Conservation (phyloP, 1,284 basidiomycete genomes). For the Trichosporon ovoides region DNA sequence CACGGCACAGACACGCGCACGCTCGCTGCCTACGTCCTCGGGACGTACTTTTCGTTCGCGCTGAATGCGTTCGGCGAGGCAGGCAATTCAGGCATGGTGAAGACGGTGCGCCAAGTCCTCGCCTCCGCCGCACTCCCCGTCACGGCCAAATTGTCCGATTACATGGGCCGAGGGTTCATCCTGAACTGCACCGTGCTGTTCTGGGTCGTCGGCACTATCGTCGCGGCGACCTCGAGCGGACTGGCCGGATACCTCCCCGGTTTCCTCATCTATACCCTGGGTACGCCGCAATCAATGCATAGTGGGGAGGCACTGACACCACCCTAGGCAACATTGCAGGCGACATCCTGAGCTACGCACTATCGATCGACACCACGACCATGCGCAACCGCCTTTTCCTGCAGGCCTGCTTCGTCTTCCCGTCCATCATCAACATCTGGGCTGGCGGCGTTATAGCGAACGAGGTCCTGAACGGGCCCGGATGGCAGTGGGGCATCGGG, state of each 20-base stretch:
- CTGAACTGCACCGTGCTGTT: conserved; percentile 43
- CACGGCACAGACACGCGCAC: conserved; percentile 10
- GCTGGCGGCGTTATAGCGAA: conserved; percentile 13
- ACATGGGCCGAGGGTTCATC: conserved; percentile 48
- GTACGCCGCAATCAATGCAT: neutral
- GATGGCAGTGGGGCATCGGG: conserved; percentile 50
- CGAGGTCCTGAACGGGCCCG: conserved; percentile 20
- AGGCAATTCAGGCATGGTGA: conserved; percentile 38
- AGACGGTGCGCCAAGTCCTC: conserved; percentile 37
- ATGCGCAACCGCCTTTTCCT: conserved; percentile 49
- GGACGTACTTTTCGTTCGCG: conserved; percentile 26
- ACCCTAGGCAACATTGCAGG: conserved; percentile 13
- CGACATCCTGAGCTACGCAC: conserved; percentile 43
- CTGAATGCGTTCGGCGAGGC: conserved; percentile 24
- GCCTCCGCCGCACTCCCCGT: conserved; percentile 39
- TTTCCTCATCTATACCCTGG: conserved; percentile 35
- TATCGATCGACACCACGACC: conserved; percentile 49
- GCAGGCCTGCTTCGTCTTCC: conserved; percentile 40
- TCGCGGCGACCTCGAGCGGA: conserved; percentile 42
- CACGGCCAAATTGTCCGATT: conserved; percentile 43
- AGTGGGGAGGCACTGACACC: neutral
- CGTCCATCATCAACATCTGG: conserved; percentile 28
- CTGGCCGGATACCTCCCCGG: conserved; percentile 45
- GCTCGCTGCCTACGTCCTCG: conserved; percentile 1
- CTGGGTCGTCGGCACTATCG: conserved; percentile 47